These are phyloP conservation scores for Chlorella sorokiniana DNA, from an alignment of 139 green algal genomes.

Conservation along the genomic window DNA sequence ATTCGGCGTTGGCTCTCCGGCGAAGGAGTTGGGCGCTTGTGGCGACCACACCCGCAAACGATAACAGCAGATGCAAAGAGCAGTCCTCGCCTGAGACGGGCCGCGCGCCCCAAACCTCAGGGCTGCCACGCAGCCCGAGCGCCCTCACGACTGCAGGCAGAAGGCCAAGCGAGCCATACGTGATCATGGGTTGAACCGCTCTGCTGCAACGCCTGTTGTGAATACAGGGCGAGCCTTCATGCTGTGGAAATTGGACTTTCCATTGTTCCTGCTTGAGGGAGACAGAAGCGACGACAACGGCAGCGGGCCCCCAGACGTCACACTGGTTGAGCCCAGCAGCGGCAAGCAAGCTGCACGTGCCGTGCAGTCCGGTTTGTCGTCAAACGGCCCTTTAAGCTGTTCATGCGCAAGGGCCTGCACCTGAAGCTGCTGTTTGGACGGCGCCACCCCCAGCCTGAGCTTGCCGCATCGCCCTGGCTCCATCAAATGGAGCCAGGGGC, in stretches of 20 bases:
- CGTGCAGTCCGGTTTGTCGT: conserved; percentile 1
- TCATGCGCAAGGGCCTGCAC: conserved; percentile 18
- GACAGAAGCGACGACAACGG: background rate
- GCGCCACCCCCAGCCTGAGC: background rate
- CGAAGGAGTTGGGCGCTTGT: too few relatives aligned
- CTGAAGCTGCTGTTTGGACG: conserved; percentile 22
- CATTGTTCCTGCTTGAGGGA: conserved; percentile 6
- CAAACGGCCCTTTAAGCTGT: conserved; percentile 15
- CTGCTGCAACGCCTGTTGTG: too few relatives aligned
- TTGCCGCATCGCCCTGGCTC: background rate
- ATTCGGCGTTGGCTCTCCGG: too few relatives aligned
- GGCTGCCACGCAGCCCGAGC: too few relatives aligned
- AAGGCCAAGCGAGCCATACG: too few relatives aligned
- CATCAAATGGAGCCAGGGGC: background rate
- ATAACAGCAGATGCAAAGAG: too few relatives aligned
- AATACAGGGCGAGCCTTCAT: too few relatives aligned
- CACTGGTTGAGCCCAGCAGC: background rate
- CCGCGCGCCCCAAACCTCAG: too few relatives aligned
- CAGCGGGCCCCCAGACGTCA: background rate
- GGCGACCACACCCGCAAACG: too few relatives aligned
- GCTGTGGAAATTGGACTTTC: background rate
- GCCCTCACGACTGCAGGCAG: too few relatives aligned
- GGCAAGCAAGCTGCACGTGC: background rate
- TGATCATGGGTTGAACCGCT: too few relatives aligned
- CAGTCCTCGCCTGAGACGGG: too few relatives aligned